Evolutionary conservation across 2,329 filamentous ascomycete genomes (phyloP), one percentile per base, ranked within the genome.

Genomic region (Cordyceps tenuipes): DNA sequence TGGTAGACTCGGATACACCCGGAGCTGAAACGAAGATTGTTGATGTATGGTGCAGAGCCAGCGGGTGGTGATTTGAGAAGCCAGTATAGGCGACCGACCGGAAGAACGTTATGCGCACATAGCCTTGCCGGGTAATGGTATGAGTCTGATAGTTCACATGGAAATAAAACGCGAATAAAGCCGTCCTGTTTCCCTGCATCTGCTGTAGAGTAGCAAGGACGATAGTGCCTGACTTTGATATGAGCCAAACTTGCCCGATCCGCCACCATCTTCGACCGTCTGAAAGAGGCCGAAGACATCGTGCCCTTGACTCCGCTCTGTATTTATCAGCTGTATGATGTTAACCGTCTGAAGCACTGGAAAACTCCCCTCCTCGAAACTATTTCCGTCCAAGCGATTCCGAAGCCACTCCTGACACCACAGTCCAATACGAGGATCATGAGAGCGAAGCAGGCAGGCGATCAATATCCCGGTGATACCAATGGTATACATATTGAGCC

Each of bases 21-120:
- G 78, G 84, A 66, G 78, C 76, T 1, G 69, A 71, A 6, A 66
- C 43, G 31, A 13, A 73, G 3, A 72, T 78, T 29, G 73, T 82
- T 15, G 85, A 87, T 72, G 76, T 87, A 13, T 87, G 84, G 83
- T 72, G 80, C 9, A 73, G 84, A 52, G 83, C 81, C 66, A 75
- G 80, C 54, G 83, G 83, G 0, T 86, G 69, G 69, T 71, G 62
- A 47, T 29, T 29, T 29, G 29, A 8, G 29, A 29, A 29, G 29
- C 29, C 29, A 29, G 7, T 29, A 29, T 29, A 29, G 5, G 29
- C 29, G 29, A 29, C 29, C 29, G 5, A 29, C 7, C 4, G 29
- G 5, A 5, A 29, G 29, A 29, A 29, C 5, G 3, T 7, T 29
- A 29, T 29, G 29, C 29, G 1, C 29, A 7, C 29, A 29, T 29